These are phyloP conservation scores for Apiotrichum sp. DNA, from an alignment of 1,284 basidiomycete species.

Conservation along the genomic window DNA sequence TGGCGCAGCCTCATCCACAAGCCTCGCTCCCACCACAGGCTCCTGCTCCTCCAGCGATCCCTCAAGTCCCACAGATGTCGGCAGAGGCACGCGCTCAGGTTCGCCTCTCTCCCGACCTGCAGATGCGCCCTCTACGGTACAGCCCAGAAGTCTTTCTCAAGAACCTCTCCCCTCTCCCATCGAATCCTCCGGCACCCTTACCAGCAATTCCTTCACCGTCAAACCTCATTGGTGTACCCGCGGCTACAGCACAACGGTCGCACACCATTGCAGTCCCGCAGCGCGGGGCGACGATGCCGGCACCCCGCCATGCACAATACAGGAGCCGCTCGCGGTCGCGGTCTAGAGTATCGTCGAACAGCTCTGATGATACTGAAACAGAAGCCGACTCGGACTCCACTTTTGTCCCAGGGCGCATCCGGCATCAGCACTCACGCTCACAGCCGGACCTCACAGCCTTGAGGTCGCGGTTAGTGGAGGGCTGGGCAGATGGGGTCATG, in stretches of 20 bases:
- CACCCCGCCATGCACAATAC: background rate
- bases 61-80: background rate
- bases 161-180: slow-evolving; percentile 5
- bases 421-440: slow-evolving; percentile 27
- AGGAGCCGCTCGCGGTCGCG: slow-evolving; percentile 3
- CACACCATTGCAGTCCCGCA: background rate
- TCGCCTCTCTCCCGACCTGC: slow-evolving; percentile 12
- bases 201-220: background rate
- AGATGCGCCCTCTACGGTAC: background rate
- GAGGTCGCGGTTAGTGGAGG: slow-evolving; percentile 27
- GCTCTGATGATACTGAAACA: slow-evolving; percentile 29
- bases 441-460: slow-evolving; percentile 39
- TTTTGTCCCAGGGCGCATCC: slow-evolving; percentile 23
- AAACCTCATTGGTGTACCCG: background rate
- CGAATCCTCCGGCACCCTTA: too few species aligned
- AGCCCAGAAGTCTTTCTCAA: slow-evolving; percentile 4
- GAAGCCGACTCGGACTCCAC: slow-evolving; percentile 36
- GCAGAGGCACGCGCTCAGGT: background rate
- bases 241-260: background rate
- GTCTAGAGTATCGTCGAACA: slow-evolving; percentile 7
- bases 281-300: slow-evolving; percentile 8
- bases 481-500: slow-evolving; percentile 28
- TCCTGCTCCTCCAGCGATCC: background rate
- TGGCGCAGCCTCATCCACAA: background rate
- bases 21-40: background rate